Base-by-base conservation (phyloP, 2,329 filamentous ascomycete species). In the Epichloe sibirici region DNA sequence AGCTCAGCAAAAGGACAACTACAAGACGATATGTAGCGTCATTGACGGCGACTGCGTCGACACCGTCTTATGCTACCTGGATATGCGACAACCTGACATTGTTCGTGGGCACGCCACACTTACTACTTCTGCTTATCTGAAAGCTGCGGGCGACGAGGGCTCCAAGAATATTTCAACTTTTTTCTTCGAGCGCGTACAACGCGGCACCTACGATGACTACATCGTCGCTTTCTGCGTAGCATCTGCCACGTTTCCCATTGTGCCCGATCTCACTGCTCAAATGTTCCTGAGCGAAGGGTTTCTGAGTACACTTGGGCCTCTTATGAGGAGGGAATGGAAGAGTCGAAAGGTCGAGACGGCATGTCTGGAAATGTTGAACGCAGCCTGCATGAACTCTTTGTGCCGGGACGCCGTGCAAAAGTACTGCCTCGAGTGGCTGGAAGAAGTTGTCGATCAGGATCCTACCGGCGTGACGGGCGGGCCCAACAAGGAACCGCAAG, bases 181-280 rank as follows among this genome's bases (percentile, higher is more conserved):
- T 65, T 86, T 96, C 65, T 83, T 83, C 51, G 74, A 79, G 15
- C 82, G 85, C 51, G 75, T 95, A 15, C 71, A 78, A 58, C 82
- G 85, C 57, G 83, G 83, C 50, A 91, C 86, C 25, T 88, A 90
- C 57, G 90, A 96, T 62, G 88, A 95, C 67, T 81, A 94, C 58
- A 88, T 95, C 51, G 76, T 93, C 48, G 90, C 90, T 5, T 97
- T 96, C 66, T 97, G 90, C 51, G 90, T 90, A n/a, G 89, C 90
- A 5, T 82, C 90, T 2, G 82, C 84, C 23, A 81, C 94, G 8
- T 98, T 98, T 65, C 90, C 93, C 1, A 79, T 98, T 50, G 82
- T 88, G 2, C 86, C 89, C 3, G 79, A 84, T 52, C 78, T 88
- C 44, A 88, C 85, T 2, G 77, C 88, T 3, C 76, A 82, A 54